phyloP scores from a whole-genome alignment of 495 filamentous ascomycete genomes.

The Sphaerosporella brunnea region DNA sequence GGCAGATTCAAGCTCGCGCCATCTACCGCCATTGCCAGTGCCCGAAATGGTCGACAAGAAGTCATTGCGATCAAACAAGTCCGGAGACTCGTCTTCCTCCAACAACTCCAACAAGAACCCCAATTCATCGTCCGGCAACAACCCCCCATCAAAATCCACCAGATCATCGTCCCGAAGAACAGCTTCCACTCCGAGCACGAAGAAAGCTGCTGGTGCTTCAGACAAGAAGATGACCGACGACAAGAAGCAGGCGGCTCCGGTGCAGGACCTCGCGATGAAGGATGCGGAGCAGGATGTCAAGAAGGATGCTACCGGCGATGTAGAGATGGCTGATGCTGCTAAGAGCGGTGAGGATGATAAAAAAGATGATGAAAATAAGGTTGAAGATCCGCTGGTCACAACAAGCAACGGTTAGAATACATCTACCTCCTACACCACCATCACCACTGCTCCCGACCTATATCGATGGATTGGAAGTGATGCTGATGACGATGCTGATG shows the following conservation, averaged over 20 bases:
- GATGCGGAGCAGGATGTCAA: constrained; percentile 7
- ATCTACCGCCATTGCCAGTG: not conserved
- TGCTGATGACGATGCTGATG: not conserved
- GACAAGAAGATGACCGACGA: constrained; percentile 5
- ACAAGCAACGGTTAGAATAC: constrained; percentile 17
- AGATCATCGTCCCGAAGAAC: constrained; percentile 4
- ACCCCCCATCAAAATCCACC: constrained; percentile 7
- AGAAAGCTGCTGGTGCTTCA: constrained; percentile 1
- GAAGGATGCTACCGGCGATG: constrained; percentile 6
- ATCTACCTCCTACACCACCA: constrained; percentile 5
- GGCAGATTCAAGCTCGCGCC: constrained; percentile 1
- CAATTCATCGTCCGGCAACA: constrained; percentile 18
- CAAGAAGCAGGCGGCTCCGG: constrained; percentile 2
- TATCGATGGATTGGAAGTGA: constrained; percentile 11
- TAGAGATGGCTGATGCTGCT: constrained; percentile 16
- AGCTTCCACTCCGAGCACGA: constrained; percentile 9
- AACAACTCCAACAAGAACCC: constrained; percentile 8
- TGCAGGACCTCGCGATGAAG: constrained; percentile 9
- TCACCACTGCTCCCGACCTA: not conserved
- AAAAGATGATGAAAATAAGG: constrained; percentile 24
- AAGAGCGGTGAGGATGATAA: constrained; percentile 8
- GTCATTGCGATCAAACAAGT: constrained; percentile 23
- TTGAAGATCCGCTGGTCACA: constrained; percentile 46
- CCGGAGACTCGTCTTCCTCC: constrained; percentile 18
- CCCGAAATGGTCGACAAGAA: constrained; percentile 24